Conservation (phyloP, 2,329 filamentous ascomycete species). For the Pseudodiploospora longispora region DNA sequence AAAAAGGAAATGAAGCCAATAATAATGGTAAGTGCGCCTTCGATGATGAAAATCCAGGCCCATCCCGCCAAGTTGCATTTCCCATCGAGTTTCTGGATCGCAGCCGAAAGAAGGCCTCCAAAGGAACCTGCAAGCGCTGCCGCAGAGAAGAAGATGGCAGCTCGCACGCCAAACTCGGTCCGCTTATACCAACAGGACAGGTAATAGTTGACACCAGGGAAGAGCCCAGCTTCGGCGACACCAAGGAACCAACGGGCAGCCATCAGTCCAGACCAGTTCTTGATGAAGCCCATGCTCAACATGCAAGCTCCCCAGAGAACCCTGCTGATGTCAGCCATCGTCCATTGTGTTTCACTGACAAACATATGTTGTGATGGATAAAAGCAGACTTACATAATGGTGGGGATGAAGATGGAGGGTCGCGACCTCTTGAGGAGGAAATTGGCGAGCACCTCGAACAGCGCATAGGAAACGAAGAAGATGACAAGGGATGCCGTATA, state of each 20-base stretch:
- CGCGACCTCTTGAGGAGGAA: slow-evolving; percentile 67
- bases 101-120: slow-evolving; percentile 64
- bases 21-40: slow-evolving; percentile 62
- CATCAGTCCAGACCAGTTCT: slow-evolving; percentile 57
- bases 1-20: slow-evolving; percentile 63
- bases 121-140: slow-evolving; percentile 74
- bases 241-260: slow-evolving; percentile 65
- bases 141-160: slow-evolving; percentile 76
- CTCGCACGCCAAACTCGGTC: slow-evolving; percentile 70
- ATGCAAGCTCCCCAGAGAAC: slow-evolving; percentile 59
- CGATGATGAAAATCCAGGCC: slow-evolving; percentile 61
- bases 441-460: slow-evolving; percentile 74
- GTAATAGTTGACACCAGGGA: slow-evolving; percentile 72
- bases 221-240: slow-evolving; percentile 66
- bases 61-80: slow-evolving; percentile 49
- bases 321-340: slow-evolving; percentile 23
- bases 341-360: neutral
- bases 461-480: slow-evolving; percentile 79
- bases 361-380: neutral
- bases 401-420: slow-evolving; percentile 71
- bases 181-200: slow-evolving; percentile 79
- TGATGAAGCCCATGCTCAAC: slow-evolving; percentile 60
- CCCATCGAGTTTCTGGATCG: slow-evolving; percentile 62
- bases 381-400: slow-evolving; percentile 57
- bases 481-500: slow-evolving; percentile 73